Conservation (phyloP, 2,329 filamentous ascomycete genomes). For the Drechslerella coelobrocha region DNA sequence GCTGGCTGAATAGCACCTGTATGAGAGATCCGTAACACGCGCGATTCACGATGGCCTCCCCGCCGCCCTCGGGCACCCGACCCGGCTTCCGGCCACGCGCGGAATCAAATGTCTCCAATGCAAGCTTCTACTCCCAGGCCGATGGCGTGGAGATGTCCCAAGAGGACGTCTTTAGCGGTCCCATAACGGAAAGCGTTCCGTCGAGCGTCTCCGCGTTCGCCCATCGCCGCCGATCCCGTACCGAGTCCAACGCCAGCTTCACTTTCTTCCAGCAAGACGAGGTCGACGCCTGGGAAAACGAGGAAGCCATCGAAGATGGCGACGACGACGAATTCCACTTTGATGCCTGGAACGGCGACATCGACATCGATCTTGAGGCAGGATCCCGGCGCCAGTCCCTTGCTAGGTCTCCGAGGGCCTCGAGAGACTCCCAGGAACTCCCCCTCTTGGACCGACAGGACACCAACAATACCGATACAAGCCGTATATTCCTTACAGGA, state of each 20-base stretch:
- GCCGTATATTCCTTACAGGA: conserved; percentile 28
- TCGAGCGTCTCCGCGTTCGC: conserved; percentile 91
- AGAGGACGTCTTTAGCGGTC: conserved; percentile 78
- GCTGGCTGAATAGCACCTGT: conserved; percentile 8
- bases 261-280: conserved; percentile 81
- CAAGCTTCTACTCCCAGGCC: conserved; percentile 39
- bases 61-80: conserved; percentile 29
- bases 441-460: conserved; percentile 76
- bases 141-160: conserved; percentile 50
- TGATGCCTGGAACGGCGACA: conserved; percentile 60
- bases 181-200: conserved; percentile 93
- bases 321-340: conserved; percentile 59
- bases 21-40: conserved; percentile 32
- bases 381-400: conserved; percentile 63
- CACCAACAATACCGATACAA: conserved; percentile 61
- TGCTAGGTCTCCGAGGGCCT: conserved; percentile 67
- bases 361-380: conserved; percentile 58
- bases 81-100: conserved; percentile 42
- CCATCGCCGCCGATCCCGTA: conserved; percentile 74
- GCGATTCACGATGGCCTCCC: conserved; percentile 42
- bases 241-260: conserved; percentile 87
- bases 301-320: conserved; percentile 60
- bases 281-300: conserved; percentile 66
- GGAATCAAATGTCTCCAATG: conserved; percentile 50
- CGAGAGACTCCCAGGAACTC: conserved; percentile 65